phyloP scores from a whole-genome alignment of 73 alveolate species.

The Urostyla sp. region DNA sequence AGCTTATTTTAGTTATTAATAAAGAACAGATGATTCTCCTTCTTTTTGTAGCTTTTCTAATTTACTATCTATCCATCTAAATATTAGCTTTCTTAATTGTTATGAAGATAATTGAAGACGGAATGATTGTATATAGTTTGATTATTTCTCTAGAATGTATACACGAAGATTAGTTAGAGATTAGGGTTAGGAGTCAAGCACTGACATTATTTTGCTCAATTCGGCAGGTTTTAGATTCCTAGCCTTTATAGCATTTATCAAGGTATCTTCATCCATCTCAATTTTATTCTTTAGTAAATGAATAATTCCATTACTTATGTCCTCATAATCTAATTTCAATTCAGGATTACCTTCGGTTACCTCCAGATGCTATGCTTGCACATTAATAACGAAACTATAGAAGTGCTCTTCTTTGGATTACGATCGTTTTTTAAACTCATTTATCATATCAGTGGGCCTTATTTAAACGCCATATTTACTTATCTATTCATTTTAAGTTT shows the following conservation, averaged over 20 bases:
- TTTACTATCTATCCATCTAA: slow-evolving; percentile 48
- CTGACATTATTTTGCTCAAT: not conserved
- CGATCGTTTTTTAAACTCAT: not conserved
- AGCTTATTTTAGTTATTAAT: slow-evolving; percentile 10
- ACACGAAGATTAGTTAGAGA: slow-evolving; percentile 24
- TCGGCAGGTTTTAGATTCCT: slow-evolving; percentile 16
- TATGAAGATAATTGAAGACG: slow-evolving; percentile 21
- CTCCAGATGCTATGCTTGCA: slow-evolving; percentile 7
- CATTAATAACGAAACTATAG: slow-evolving; percentile 29
- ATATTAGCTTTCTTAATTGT: slow-evolving; percentile 1
- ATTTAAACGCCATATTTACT: not conserved
- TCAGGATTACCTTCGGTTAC: not conserved
- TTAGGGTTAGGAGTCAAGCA: slow-evolving; percentile 1
- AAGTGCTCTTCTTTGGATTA: slow-evolving; percentile 1
- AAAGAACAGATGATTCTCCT: not conserved
- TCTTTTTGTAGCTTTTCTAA: not conserved
- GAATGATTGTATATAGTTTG: slow-evolving; percentile 37
- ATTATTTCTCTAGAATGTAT: slow-evolving; percentile 32
- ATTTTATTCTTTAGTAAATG: not conserved
- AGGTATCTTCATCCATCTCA: slow-evolving; percentile 2
- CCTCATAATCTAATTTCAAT: not conserved
- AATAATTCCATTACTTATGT: not conserved
- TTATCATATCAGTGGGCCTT: slow-evolving; percentile 13
- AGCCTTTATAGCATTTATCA: slow-evolving; percentile 23
- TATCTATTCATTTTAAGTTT: slow-evolving; percentile 12